phyloP scores from a whole-genome alignment of 805 yeast species.

The Candida awuae region DNA sequence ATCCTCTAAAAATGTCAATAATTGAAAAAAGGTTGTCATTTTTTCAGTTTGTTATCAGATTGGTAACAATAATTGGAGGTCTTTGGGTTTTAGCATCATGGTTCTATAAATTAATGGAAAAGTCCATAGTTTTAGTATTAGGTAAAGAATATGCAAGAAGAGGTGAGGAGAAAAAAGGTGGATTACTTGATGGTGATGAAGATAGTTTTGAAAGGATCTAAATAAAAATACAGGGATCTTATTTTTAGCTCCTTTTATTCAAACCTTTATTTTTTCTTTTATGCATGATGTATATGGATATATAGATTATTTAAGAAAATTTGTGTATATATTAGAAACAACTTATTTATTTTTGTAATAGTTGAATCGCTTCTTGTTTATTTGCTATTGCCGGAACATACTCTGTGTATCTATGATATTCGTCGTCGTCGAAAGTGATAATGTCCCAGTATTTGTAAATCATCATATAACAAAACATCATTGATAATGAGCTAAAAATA shows the following conservation, averaged over 20 bases:
- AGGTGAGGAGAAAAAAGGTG: slow-evolving; percentile 38
- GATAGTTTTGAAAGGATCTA: slow-evolving; percentile 21
- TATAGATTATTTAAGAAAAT: not conserved
- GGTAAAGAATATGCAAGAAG: slow-evolving; percentile 50
- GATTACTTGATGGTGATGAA: slow-evolving; percentile 24
- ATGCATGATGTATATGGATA: not conserved
- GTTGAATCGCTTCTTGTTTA: slow-evolving; percentile 12
- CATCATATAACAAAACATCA: slow-evolving; percentile 85
- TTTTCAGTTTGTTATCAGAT: slow-evolving; percentile 63
- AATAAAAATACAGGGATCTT: not conserved
- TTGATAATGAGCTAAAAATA: slow-evolving; percentile 75
- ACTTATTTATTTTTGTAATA: slow-evolving; percentile 7
- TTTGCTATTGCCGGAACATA: slow-evolving; percentile 18
- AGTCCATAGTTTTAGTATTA: slow-evolving; percentile 38
- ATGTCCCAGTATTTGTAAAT: slow-evolving; percentile 94
- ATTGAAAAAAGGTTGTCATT: slow-evolving; percentile 71
- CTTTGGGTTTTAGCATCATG: slow-evolving; percentile 62
- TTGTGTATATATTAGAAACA: not conserved
- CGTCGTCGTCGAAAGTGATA: slow-evolving; percentile 90
- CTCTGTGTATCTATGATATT: slow-evolving; percentile 44
- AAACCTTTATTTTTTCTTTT: not conserved
- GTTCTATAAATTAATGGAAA: slow-evolving; percentile 51
- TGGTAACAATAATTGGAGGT: slow-evolving; percentile 81
- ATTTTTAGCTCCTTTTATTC: not conserved
- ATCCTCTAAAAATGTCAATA: slow-evolving; percentile 67